These are phyloP conservation scores for Camellia granthamiana DNA, from an alignment of 148 eudicot species.

Conservation along the genomic window DNA sequence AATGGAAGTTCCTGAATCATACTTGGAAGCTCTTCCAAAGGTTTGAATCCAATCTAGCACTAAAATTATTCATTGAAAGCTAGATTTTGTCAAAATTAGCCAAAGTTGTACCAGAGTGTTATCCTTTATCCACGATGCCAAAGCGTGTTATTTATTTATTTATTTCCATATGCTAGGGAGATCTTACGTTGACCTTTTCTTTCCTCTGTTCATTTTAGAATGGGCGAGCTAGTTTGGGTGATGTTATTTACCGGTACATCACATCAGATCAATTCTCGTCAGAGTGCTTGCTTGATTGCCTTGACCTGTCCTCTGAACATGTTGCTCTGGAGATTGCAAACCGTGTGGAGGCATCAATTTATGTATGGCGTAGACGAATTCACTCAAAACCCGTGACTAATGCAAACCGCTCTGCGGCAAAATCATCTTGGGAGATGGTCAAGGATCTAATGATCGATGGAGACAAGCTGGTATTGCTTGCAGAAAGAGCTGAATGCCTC, in stretches of 20 bases:
- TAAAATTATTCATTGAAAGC: too few species aligned
- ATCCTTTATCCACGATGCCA: too few species aligned
- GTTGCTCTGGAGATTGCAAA: conserved; percentile 75
- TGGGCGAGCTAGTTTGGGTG: conserved; percentile 76
- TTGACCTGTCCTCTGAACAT: conserved; percentile 67
- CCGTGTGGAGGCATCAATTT: conserved; percentile 74
- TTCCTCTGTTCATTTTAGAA: conserved; percentile 30
- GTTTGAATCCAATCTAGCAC: conserved; percentile 25
- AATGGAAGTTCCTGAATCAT: conserved; percentile 94
- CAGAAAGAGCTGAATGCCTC: conserved; percentile 76
- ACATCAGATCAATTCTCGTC: conserved; percentile 74
- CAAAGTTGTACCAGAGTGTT: too few species aligned
- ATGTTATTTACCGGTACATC: conserved; percentile 63
- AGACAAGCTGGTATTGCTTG: conserved; percentile 62
- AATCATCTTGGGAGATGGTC: conserved; percentile 79
- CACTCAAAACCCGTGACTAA: conserved; percentile 40
- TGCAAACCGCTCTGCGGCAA: conserved; percentile 45
- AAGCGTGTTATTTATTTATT: background rate
- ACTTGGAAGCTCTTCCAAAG: conserved; percentile 88
- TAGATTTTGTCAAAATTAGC: too few species aligned
- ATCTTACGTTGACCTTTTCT: background rate
- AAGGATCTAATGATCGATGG: conserved; percentile 70
- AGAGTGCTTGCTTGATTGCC: conserved; percentile 76
- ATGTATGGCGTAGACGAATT: conserved; percentile 63
- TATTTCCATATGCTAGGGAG: background rate